Conservation (phyloP, 225 moss, liverwort and hornwort species). For the Takakia lepidozioides region DNA sequence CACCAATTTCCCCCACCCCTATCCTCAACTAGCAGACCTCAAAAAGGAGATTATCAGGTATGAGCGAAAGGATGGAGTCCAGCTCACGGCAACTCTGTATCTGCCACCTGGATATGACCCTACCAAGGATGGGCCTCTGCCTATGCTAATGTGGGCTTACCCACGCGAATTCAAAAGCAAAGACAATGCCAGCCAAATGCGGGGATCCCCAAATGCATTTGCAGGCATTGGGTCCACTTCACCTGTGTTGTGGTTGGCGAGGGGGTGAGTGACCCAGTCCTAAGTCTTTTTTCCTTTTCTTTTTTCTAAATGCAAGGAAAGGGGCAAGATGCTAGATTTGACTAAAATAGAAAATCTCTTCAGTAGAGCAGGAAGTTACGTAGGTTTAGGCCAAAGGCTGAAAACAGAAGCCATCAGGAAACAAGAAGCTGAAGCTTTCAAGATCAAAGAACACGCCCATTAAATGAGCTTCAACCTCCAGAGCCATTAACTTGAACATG, state of each 20-base stretch:
- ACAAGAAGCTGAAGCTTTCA: too few relatives aligned
- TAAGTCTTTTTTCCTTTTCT: too few relatives aligned
- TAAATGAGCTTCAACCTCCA: too few relatives aligned
- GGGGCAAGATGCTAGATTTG: too few relatives aligned
- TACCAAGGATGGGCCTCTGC: constrained; percentile 63
- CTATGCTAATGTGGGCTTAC: constrained; percentile 94
- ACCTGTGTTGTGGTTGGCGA: constrained; percentile 81
- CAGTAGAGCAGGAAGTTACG: too few relatives aligned
- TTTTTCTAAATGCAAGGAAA: too few relatives aligned
- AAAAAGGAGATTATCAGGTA: constrained; percentile 88
- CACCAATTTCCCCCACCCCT: constrained; percentile 90
- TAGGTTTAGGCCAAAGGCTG: too few relatives aligned
- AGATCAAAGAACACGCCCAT: too few relatives aligned
- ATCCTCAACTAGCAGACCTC: constrained; percentile 73
- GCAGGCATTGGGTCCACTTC: constrained; percentile 96
- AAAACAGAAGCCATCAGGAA: too few relatives aligned
- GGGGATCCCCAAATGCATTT: constrained; percentile 87
- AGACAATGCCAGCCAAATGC: constrained; percentile 93
- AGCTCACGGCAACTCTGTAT: constrained; percentile 90
- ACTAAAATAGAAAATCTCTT: too few relatives aligned
- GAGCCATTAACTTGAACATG: too few relatives aligned
- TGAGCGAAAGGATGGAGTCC: constrained; percentile 80
- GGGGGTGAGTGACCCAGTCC: constrained; percentile 45
- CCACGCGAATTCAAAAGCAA: constrained; percentile 97
- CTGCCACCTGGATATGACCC: constrained; percentile 78